Base-by-base conservation (phyloP, 2,329 filamentous ascomycete genomes). In the Ophiostoma pallidulum region DNA sequence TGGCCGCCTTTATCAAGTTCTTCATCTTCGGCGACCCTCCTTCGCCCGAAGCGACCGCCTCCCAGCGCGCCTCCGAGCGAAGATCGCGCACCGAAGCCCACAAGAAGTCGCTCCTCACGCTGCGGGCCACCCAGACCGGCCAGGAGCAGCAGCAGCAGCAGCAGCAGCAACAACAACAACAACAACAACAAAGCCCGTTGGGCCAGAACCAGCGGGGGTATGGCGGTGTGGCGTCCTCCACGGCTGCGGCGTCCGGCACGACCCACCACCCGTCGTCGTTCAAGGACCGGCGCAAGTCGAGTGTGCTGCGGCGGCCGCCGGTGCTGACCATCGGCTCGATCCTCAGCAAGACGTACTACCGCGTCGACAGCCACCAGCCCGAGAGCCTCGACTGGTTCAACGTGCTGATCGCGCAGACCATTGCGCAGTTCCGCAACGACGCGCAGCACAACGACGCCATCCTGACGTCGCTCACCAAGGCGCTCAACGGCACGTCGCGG, bases 341-440 rank as follows among this genome's bases (percentile, higher is more conserved):
- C 52, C 75, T 98, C 22, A 84, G 83, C 57, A 98, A 98, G 69
- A 97, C 92, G 19, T 98, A 96, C 66, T 98, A 98, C 69, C 95
- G 94, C 61, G 87, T 92, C 37, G 78, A 94, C 57, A 89, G 87
- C 51, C 92, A 98, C 64, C 92, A 97, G 65, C 92, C 92, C 1
- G 92, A 98, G 66, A 94, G 86, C 49, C 68, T 98, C 51, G 92
- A 98, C 66, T 98, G 92, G 92, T 97, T 98, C 74, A 98, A 98
- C 62, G 92, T 98, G 22, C 73, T 98, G 47, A 82, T 97, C 44
- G 92, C 90, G 2, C 92, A 98, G 67, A 95, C 92, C 0, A 94
- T 98, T 55, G 91, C 92, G 1, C 92, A 98, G 64, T 86, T 97
- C 58, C 77, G 92, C 51, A 87, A 85, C 56, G 94, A 97, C 59